Conservation (phyloP, 2,329 filamentous ascomycete genomes). For the Keithomyces neogunnii region DNA sequence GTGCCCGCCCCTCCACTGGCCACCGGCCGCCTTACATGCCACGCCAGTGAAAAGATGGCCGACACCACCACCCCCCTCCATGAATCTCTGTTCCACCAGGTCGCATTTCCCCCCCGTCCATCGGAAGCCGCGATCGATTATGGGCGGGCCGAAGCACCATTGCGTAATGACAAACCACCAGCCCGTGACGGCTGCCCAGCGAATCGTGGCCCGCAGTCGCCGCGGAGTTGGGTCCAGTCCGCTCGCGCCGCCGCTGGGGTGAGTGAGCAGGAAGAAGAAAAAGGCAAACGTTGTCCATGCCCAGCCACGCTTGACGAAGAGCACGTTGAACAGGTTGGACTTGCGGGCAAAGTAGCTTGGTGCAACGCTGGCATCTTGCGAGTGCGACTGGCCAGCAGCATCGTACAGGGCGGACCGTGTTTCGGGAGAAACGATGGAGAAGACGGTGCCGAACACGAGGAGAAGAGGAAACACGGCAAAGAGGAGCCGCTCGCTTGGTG, state of each 20-base stretch:
- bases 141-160: constrained; percentile 88
- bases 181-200: constrained; percentile 64
- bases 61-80: constrained; percentile 36
- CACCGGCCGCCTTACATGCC: constrained; percentile 75
- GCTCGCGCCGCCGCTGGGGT: constrained; percentile 42
- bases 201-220: constrained; percentile 48
- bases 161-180: constrained; percentile 87
- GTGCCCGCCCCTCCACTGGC: constrained; percentile 84
- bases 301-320: constrained; percentile 96
- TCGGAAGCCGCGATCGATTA: constrained; percentile 87
- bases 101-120: constrained; percentile 82
- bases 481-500: constrained; percentile 54
- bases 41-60: constrained; percentile 58
- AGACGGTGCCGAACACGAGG: constrained; percentile 74
- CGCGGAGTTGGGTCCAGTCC: constrained; percentile 18
- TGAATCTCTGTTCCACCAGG: constrained; percentile 38
- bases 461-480: constrained; percentile 68
- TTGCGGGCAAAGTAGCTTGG: constrained; percentile 92
- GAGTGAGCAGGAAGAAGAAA: constrained; percentile 57
- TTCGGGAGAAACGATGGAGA: constrained; percentile 67
- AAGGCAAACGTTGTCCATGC: constrained; percentile 79
- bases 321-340: constrained; percentile 80
- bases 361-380: constrained; percentile 42
- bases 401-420: constrained; percentile 58
- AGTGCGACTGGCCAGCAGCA: constrained; percentile 52